phyloP scores from a whole-genome alignment of 345 rosid species.

The Arabidopsis arenosa region DNA sequence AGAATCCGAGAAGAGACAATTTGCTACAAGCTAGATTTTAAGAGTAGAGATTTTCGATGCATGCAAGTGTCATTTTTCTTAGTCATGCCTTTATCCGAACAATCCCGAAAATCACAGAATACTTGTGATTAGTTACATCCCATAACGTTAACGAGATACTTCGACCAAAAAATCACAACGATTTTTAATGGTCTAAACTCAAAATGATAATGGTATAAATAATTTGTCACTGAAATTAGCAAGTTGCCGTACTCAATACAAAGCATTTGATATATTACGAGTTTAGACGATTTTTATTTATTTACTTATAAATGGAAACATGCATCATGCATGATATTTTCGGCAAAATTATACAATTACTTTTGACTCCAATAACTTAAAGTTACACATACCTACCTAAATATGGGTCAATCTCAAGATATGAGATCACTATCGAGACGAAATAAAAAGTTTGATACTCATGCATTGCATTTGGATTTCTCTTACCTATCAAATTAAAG shows the following conservation, averaged over 20 bases:
- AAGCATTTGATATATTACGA: constrained; percentile 9
- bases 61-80: background rate
- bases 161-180: too few relatives aligned
- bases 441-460: constrained; percentile 13
- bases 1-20: background rate
- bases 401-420: constrained; percentile 30
- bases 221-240: background rate
- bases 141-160: background rate
- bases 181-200: background rate
- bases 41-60: background rate
- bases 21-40: background rate
- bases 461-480: constrained; percentile 18
- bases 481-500: constrained; percentile 3
- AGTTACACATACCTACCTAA: constrained; percentile 24
- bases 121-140: background rate
- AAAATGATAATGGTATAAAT: background rate
- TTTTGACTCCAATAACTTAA: constrained; percentile 14
- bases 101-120: constrained; percentile 10
- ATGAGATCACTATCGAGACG: constrained; percentile 24
- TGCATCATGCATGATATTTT: background rate
- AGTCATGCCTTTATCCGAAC: background rate
- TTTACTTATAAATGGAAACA: background rate
- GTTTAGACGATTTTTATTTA: background rate
- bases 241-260: background rate
- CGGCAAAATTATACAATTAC: background rate